phyloP scores from a whole-genome alignment of 108 stramenopile species.

The Chaetoceros tenuissimus region DNA sequence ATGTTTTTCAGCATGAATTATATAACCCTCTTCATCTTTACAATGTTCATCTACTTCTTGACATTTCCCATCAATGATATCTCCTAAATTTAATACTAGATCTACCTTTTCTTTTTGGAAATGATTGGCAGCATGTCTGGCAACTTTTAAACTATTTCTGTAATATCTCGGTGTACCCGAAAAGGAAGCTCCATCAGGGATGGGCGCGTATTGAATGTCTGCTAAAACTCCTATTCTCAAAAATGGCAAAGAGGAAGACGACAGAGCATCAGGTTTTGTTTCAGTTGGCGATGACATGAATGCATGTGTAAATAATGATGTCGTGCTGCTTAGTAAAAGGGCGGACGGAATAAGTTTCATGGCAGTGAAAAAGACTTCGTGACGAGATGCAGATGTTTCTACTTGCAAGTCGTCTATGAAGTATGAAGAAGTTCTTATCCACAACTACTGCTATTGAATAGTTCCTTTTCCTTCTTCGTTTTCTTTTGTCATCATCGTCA shows the following conservation, averaged over 20 bases:
- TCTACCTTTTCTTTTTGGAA: slow-evolving; percentile 44
- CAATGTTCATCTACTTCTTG: slow-evolving; percentile 29
- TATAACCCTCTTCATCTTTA: slow-evolving; percentile 16
- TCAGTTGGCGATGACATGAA: background rate
- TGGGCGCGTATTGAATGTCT: slow-evolving; percentile 82
- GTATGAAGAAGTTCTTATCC: too few species aligned
- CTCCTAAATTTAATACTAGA: slow-evolving; percentile 71
- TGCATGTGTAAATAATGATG: too few species aligned
- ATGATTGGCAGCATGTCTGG: slow-evolving; percentile 47
- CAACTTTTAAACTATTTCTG: slow-evolving; percentile 50
- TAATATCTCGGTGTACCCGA: slow-evolving; percentile 67
- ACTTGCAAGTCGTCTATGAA: too few species aligned
- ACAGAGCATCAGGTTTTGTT: background rate
- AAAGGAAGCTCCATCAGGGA: slow-evolving; percentile 65
- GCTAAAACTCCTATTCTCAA: slow-evolving; percentile 66
- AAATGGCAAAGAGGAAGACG: slow-evolving; percentile 3
- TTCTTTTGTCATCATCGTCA: too few species aligned
- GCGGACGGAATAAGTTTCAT: too few species aligned
- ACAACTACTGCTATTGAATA: too few species aligned
- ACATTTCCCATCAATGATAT: slow-evolving; percentile 83
- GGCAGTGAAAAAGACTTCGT: too few species aligned
- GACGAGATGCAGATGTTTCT: too few species aligned
- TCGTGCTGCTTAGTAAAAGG: too few species aligned
- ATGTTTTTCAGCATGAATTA: background rate
- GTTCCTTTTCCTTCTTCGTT: too few species aligned